Evolutionary conservation across 75 land plant genomes (phyloP).

Genomic region (Pseudotsuga menziesii): DNA sequence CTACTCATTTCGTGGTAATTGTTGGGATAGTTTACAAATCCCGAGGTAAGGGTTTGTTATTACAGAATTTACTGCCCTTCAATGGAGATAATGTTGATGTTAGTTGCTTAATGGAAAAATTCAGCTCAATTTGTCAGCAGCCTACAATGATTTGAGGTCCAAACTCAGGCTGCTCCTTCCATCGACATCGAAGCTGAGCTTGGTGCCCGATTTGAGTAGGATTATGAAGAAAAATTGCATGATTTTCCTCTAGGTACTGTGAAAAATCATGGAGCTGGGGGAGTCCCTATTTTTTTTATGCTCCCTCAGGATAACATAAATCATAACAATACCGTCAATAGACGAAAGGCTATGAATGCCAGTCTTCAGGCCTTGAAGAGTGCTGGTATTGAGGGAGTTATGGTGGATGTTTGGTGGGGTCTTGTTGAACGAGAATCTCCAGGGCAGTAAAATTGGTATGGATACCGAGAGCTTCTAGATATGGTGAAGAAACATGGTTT

Average conservation of each 20-base stretch:
- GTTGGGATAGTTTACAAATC: too few relatives aligned
- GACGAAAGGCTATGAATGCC: too few relatives aligned
- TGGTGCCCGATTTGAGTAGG: slow-evolving; percentile 2
- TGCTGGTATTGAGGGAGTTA: slow-evolving; percentile 57
- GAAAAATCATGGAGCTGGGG: slow-evolving; percentile 15
- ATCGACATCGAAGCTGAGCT: background rate
- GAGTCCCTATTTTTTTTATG: slow-evolving; percentile 90
- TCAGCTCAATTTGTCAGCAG: slow-evolving; percentile 46
- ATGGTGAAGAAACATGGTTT: too few relatives aligned
- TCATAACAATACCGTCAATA: too few relatives aligned
- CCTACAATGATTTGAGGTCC: slow-evolving; percentile 36
- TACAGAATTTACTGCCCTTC: too few relatives aligned
- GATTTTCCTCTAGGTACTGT: too few relatives aligned
- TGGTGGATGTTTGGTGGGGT: too few relatives aligned
- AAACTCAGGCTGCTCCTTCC: slow-evolving; percentile 5
- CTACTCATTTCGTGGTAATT: too few relatives aligned
- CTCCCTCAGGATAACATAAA: slow-evolving; percentile 81
- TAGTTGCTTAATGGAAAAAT: slow-evolving; percentile 6
- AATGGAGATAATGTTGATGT: too few relatives aligned
- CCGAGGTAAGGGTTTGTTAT: too few relatives aligned
- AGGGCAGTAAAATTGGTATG: slow-evolving; percentile 66
- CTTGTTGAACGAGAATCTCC: slow-evolving; percentile 74
- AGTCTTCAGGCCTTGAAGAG: too few relatives aligned
- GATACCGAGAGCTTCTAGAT: slow-evolving; percentile 74
- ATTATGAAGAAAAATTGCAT: slow-evolving; percentile 10